phyloP scores from a whole-genome alignment of 306 rosid species.

The Betula pendula region DNA sequence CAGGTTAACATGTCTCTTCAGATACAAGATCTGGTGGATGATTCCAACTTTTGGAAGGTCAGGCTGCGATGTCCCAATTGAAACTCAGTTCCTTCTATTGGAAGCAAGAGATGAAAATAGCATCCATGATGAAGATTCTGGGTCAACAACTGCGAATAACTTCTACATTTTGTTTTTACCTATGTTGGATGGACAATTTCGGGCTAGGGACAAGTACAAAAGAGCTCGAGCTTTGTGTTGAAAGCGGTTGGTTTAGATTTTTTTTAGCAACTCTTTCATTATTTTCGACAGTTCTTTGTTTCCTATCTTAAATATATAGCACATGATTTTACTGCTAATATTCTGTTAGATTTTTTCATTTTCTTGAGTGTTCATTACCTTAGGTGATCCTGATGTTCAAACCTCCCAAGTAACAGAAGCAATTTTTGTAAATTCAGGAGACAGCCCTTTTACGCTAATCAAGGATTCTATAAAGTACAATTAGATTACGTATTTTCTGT shows the following conservation, averaged over 20 bases:
- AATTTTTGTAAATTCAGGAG: constrained; percentile 63
- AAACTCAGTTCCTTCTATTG: constrained; percentile 65
- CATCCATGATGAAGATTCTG: constrained; percentile 32
- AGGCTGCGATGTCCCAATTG: constrained; percentile 56
- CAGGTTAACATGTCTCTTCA: constrained; percentile 52
- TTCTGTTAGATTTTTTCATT: neutral
- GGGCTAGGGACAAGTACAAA: constrained; percentile 50
- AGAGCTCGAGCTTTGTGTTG: constrained; percentile 61
- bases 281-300: neutral
- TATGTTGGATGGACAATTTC: constrained; percentile 61
- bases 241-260: constrained; percentile 49
- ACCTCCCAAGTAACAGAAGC: constrained; percentile 53
- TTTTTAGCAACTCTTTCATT: neutral
- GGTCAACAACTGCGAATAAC: constrained; percentile 24
- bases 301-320: neutral
- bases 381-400: constrained; percentile 58
- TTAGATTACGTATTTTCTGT: neutral
- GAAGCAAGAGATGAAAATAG: constrained; percentile 51
- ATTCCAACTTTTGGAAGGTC: constrained; percentile 50
- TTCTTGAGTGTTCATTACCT: constrained; percentile 19
- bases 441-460: constrained; percentile 60
- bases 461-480: constrained; percentile 60
- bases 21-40: constrained; percentile 79
- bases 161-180: constrained; percentile 62
- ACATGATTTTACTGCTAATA: neutral